Evolutionary conservation across 2,329 filamentous ascomycete genomes (phyloP), one percentile per base, ranked within the genome.

Genomic region (Colletotrichum cordylinicola): DNA sequence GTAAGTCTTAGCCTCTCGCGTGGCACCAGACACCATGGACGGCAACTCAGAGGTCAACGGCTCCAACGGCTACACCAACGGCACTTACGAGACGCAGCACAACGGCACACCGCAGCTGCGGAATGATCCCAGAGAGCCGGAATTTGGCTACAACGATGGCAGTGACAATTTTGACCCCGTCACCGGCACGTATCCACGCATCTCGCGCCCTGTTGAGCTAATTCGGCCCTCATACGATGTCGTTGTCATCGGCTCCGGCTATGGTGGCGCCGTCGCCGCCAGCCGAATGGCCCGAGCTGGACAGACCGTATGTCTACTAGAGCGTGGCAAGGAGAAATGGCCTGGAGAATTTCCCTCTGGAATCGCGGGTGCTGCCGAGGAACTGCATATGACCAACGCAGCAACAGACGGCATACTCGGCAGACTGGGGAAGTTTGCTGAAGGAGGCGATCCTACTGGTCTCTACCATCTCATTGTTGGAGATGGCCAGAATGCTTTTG

Each of bases 221-320:
- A 81, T 88, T 56, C 79, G 82, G 33, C 79, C 83, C 24, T 79
- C 80, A 7, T 89, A 90, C 72, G 87, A 89, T 80, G 84, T 86
- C 8, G 84, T 89, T 8, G 84, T 89, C 5, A 82, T 89, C 56
- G 88, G 88, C 3, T 88, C 86, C 37, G 88, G 88, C 2, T 90
- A 89, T 80, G 88, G 88, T 8, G 87, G 86, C 21, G 87, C 85
- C 8, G 87, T 89, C 35, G 87, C 88, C 15, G 88, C 87, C 3
- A 87, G 85, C 74, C 82, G 87, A 18, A 86, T 88, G 83, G 85
- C 87, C 60, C 82, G 87, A 12, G 66, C 66, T 24, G 33, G 62
- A 24, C 73, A 76, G 35, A 82, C 78, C 10, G 87, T 89, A 1
- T 87, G 85, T 66, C 79, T 90, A 2, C 81, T 89, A 4, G 88